phyloP scores from a whole-genome alignment of 108 stramenopile genomes.

The Fistulifera pelliculosa region DNA sequence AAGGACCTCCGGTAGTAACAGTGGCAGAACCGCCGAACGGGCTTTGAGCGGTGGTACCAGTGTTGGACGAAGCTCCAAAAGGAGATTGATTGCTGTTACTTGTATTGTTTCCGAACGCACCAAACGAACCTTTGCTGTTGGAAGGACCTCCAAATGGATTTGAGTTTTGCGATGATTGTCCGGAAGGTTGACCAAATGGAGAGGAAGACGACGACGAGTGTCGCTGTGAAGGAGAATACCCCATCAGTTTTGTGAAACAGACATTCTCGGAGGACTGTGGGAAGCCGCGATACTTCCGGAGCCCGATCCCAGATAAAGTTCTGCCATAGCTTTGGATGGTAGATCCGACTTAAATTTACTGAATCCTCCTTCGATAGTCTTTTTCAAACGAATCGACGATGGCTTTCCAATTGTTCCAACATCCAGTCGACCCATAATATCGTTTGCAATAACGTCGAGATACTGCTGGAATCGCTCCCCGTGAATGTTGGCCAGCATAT shows the following conservation, averaged over 20 bases:
- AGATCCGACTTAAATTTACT: constrained; percentile 35
- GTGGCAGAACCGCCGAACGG: constrained; percentile 1
- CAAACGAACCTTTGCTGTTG: not conserved
- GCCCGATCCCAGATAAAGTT: constrained; percentile 39
- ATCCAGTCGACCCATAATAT: constrained; percentile 56
- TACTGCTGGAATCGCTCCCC: constrained; percentile 34
- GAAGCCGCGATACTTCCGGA: not conserved
- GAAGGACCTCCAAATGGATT: not conserved
- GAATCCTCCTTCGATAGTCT: constrained; percentile 55
- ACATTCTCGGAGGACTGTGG: not conserved
- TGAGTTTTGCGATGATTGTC: not conserved
- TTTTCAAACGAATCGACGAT: constrained; percentile 59
- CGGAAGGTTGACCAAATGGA: not conserved
- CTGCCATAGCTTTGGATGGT: constrained; percentile 51
- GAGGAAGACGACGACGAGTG: not conserved
- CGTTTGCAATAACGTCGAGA: constrained; percentile 33
- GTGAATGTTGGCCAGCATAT: constrained; percentile 73
- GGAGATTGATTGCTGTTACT: not conserved
- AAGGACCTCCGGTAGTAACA: not conserved
- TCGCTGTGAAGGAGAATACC: constrained; percentile 1
- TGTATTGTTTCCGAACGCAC: not conserved
- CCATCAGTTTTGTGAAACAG: not conserved
- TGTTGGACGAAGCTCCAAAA: too few species aligned
- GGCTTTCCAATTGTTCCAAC: constrained; percentile 66
- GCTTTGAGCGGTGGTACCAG: not conserved